A percentile compares a stretch with the other conserved stretches of the same genome.
Evolutionary conservation across 2,329 filamentous ascomycete species (phyloP).

Genomic region (Alternaria hordeiaustralica): DNA sequence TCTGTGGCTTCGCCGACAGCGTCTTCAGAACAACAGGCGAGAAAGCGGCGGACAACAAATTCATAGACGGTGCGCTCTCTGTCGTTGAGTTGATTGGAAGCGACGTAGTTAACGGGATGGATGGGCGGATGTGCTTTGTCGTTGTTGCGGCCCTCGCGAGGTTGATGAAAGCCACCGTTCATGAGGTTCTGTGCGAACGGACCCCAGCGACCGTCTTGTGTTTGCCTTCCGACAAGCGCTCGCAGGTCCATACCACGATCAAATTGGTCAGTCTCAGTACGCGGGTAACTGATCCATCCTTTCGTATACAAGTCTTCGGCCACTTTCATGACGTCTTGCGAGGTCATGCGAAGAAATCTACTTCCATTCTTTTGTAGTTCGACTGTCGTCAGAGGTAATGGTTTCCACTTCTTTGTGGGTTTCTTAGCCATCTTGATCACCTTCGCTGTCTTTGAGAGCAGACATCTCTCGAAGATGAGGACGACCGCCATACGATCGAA

Average conservation of each 20-base stretch:
- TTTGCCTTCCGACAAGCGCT: conserved; percentile 82
- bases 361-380: conserved; percentile 97
- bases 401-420: conserved; percentile 92
- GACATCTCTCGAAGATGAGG: conserved; percentile 84
- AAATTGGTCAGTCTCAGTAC: conserved; percentile 96
- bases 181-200: conserved; percentile 76
- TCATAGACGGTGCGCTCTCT: conserved; percentile 84
- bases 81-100: conserved; percentile 64
- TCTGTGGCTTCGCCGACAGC: conserved; percentile 86
- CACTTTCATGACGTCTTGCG: conserved; percentile 84
- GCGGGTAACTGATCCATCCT: conserved; percentile 96
- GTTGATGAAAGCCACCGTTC: conserved; percentile 78
- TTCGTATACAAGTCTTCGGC: conserved; percentile 90
- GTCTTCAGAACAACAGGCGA: conserved; percentile 95
- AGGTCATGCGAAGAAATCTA: conserved; percentile 85
- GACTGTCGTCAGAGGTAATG: conserved; percentile 90
- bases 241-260: conserved; percentile 86
- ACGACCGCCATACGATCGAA: conserved; percentile 86
- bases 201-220: conserved; percentile 78
- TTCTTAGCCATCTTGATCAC: conserved; percentile 89
- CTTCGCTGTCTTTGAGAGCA: conserved; percentile 75
- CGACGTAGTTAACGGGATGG: conserved; percentile 88
- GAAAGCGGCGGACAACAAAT: conserved; percentile 87
- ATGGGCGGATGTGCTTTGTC: conserved; percentile 98
- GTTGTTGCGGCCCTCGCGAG: conserved; percentile 84